These are phyloP conservation scores for Erysimum cheiri DNA, from an alignment of 441 rosid genomes.

Conservation along the genomic window DNA sequence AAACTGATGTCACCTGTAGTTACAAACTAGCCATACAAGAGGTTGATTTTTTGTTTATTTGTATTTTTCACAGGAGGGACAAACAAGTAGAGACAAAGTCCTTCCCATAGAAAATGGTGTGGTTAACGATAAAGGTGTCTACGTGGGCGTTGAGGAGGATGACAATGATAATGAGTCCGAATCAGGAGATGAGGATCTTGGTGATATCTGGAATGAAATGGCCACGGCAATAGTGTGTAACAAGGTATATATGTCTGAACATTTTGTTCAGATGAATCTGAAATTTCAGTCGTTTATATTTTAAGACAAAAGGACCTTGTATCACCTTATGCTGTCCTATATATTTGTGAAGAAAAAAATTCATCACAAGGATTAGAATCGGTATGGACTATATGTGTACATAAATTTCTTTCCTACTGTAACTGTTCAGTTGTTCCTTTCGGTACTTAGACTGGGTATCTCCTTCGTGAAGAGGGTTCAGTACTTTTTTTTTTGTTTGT, in stretches of 20 bases:
- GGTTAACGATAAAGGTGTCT: slow-evolving; percentile 62
- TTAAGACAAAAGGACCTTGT: not conserved
- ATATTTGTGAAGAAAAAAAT: not conserved
- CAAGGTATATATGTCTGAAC: slow-evolving; percentile 57
- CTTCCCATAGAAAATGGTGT: slow-evolving; percentile 32
- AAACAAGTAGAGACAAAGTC: slow-evolving; percentile 28
- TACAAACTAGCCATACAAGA: slow-evolving; percentile 3
- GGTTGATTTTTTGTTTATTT: slow-evolving; percentile 2
- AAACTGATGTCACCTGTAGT: not conserved
- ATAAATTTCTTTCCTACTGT: too few species aligned
- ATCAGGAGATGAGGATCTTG: slow-evolving; percentile 72
- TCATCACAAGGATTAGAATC: not conserved
- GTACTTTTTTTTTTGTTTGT: not conserved
- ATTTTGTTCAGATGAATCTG: slow-evolving; percentile 3
- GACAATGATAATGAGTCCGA: slow-evolving; percentile 44
- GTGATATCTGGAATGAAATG: slow-evolving; percentile 92
- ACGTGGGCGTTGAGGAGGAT: slow-evolving; percentile 66
- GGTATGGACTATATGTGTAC: too few species aligned
- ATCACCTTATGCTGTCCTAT: slow-evolving; percentile 6
- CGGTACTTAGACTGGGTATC: not conserved
- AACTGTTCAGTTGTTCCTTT: too few species aligned
- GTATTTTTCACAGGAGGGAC: slow-evolving; percentile 34
- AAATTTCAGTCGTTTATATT: slow-evolving; percentile 1
- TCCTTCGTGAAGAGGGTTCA: not conserved
- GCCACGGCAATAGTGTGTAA: slow-evolving; percentile 66